A percentile compares a stretch with the other conserved stretches of the same genome.
These are phyloP conservation scores for Colletotrichum higginsianum DNA, from an alignment of 2,329 filamentous ascomycete genomes.

Conservation along the genomic window DNA sequence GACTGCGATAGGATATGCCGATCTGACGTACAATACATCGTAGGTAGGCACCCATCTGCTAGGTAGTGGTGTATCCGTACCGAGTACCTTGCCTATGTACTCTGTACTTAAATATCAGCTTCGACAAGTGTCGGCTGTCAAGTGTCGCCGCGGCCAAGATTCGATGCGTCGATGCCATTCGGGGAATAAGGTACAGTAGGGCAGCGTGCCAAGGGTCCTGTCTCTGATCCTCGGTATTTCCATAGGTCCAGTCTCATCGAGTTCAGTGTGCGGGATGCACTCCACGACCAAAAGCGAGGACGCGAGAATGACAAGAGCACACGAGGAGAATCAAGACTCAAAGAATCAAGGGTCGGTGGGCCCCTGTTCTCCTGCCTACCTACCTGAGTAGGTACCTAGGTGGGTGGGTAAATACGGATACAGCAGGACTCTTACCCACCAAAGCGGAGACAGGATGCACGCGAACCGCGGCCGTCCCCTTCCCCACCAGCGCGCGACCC, in stretches of 20 bases:
- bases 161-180: conserved; percentile 30
- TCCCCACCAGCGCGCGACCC: conserved; percentile 22
- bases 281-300: conserved; percentile 3
- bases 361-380: no score
- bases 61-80: no score
- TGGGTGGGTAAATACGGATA: no score
- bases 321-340: conserved; percentile 8
- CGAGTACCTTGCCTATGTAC: no score
- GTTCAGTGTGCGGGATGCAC: neutral
- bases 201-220: conserved; percentile 15
- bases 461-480: neutral
- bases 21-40: no score
- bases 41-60: no score
- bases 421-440: no score
- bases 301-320: conserved; percentile 11
- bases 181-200: neutral
- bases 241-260: neutral
- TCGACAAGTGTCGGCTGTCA: neutral
- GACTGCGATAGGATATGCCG: no score
- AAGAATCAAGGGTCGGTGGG: no score
- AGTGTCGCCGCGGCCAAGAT: conserved; percentile 8
- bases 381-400: no score
- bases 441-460: neutral
- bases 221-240: conserved; percentile 21
- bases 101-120: no score